A percentile compares a stretch with the other conserved stretches of the same genome.
Evolutionary conservation across 352 stramenopile species (phyloP).

Genomic region (Blastocystis sp.): DNA sequence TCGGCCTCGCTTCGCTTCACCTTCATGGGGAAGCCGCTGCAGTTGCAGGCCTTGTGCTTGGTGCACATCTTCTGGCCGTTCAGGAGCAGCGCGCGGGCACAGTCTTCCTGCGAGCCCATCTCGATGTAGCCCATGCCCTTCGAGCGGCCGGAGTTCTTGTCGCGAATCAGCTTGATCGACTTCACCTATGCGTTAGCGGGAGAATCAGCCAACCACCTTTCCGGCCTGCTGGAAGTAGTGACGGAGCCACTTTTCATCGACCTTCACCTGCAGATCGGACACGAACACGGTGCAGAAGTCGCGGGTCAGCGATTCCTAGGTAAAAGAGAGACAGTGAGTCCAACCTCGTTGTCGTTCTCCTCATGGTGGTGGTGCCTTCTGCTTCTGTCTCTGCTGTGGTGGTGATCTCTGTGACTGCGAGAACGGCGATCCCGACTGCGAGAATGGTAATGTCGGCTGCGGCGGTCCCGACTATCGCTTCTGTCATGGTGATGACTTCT

Average conservation of each 20-base stretch:
- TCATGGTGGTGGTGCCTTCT: not conserved
- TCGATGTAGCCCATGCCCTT: conserved; percentile 69
- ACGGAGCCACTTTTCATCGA: conserved; percentile 67
- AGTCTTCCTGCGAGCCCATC: conserved; percentile 56
- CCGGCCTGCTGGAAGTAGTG: conserved; percentile 66
- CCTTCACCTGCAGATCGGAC: conserved; percentile 60
- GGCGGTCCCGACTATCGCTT: conserved; percentile 23
- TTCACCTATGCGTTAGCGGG: conserved; percentile 2
- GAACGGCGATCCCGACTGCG: not conserved
- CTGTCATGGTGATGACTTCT: conserved; percentile 17
- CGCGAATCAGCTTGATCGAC: conserved; percentile 62
- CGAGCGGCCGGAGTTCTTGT: conserved; percentile 29
- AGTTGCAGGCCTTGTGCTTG: conserved; percentile 68
- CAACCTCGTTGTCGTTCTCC: conserved; percentile 11
- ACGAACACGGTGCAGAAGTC: conserved; percentile 67
- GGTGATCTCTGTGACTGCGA: not conserved
- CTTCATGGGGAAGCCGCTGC: conserved; percentile 68
- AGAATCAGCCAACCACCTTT: not conserved
- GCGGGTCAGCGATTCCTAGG: conserved; percentile 52
- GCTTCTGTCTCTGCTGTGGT: not conserved
- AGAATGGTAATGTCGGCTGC: not conserved
- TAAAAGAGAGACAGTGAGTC: not conserved
- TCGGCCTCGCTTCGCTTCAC: conserved; percentile 69
- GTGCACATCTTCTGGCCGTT: conserved; percentile 69
- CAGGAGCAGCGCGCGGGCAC: conserved; percentile 32